Base-by-base conservation (phyloP, 73 alveolate species). In the Paramecium sonneborni region DNA sequence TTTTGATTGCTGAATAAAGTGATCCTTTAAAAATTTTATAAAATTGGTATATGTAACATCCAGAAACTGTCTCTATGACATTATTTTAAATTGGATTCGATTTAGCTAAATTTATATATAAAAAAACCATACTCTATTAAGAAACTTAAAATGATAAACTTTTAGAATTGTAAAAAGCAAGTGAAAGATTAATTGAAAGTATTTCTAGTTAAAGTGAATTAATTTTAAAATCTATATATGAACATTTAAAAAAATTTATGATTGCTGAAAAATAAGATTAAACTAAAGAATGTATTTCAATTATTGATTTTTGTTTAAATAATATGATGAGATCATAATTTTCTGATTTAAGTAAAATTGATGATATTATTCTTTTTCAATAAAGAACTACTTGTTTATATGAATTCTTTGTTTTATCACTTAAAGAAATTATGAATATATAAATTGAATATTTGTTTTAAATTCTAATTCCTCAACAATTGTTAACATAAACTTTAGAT, bases 31-130 rank as follows among this genome's bases (percentile, higher is more conserved):
- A 74, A 74, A 74, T 74, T 0, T 21, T 74, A 38, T 74, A 74
- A 74, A 74, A 74, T 74, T 74, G 87, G 87, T 74, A 74, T 18
- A 74, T 74, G 87, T 21, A 74, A 43, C 87, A 74, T 18, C 87
- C 87, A 32, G 87, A 74, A 35, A 74, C 87, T 3, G 87, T 74
- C 23, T 35, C 58, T 14, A 74, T 74, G 87, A 74, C 87, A 1
- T 38, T 74, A 35, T 35, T 30, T n/a, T 37, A 74, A n/a, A 74
- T 74, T n/a, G 87, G 87, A 74, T 74, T n/a, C 14, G 39, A 74
- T 6, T 38, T 74, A 9, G 87, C 46, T 32, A 74, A 23, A 35
- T 74, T 14, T 74, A 74, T 74, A 4, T 74, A 74, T 74, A 21
- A 34, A 9, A 74, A 35, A 35, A 28, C 87, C 11, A 11, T 67